Conservation (phyloP, 192 early-diverging fungal species). For the Coemansia sp. region DNA sequence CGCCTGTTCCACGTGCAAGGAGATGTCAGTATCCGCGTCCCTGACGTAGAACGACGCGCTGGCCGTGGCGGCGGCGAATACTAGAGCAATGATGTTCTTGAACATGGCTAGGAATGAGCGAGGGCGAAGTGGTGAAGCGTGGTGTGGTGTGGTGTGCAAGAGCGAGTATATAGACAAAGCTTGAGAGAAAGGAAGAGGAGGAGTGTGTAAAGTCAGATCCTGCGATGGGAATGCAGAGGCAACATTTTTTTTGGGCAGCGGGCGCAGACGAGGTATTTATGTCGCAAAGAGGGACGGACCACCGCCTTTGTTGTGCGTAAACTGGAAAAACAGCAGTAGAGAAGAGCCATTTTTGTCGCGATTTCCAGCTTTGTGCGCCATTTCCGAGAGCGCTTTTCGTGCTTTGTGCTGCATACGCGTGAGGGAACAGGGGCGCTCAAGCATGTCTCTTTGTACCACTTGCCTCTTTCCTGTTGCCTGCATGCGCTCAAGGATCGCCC, state of each 20-base stretch:
- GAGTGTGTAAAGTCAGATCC: not conserved
- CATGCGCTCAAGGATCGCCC: not conserved
- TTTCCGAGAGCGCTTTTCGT: slow-evolving; percentile 1
- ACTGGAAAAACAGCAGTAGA: slow-evolving; percentile 5
- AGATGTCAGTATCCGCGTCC: not conserved
- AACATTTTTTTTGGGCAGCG: not conserved
- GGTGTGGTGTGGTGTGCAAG: not conserved
- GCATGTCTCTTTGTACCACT: not conserved
- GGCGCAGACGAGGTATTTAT: not conserved
- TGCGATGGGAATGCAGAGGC: not conserved
- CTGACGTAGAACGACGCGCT: slow-evolving; percentile 9
- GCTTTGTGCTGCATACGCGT: not conserved
- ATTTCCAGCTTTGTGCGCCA: slow-evolving; percentile 5
- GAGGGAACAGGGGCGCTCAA: not conserved
- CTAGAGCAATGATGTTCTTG: slow-evolving; percentile 22
- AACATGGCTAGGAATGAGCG: slow-evolving; percentile 9
- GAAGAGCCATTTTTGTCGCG: not conserved
- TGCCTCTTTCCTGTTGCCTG: not conserved
- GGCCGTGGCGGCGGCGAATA: slow-evolving; percentile 20
- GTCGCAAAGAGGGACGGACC: slow-evolving; percentile 5
- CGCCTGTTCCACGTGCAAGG: slow-evolving; percentile 7
- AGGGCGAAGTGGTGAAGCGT: not conserved
- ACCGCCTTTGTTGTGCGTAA: slow-evolving; percentile 11
- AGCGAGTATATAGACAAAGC: not conserved
- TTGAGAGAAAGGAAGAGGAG: not conserved